Evolutionary conservation across 1,139 yeast species (phyloP).

Genomic region (Yamadazyma dushanensis): DNA sequence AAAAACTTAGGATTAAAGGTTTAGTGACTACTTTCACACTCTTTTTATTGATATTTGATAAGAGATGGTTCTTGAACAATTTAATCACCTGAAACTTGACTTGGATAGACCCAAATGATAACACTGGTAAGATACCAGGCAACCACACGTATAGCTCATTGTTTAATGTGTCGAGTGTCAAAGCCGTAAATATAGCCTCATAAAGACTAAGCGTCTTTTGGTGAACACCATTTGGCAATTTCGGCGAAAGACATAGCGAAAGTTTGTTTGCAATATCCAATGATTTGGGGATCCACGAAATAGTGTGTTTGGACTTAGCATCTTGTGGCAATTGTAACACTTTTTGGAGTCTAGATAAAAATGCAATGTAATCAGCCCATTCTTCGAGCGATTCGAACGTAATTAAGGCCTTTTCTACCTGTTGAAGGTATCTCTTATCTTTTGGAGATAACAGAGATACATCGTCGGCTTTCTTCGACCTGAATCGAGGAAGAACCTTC

Average conservation of each 20-base stretch:
- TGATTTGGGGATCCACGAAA: conserved; percentile 45
- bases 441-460: conserved; percentile 12
- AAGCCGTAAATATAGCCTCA: conserved; percentile 61
- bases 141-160: conserved; percentile 68
- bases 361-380: conserved; percentile 99
- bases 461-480: conserved; percentile 6
- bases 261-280: conserved; percentile 48
- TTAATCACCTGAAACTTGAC: conserved; percentile 76
- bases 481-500: conserved; percentile 10
- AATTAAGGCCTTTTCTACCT: conserved; percentile 70
- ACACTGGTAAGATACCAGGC: conserved; percentile 83
- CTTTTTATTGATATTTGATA: conserved; percentile 46
- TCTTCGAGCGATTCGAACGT: conserved; percentile 86
- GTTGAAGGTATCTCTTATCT: conserved; percentile 57
- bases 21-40: conserved; percentile 56
- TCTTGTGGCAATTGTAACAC: conserved; percentile 48
- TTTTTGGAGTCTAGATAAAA: conserved; percentile 74
- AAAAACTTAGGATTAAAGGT: conserved; percentile 69
- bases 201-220: conserved; percentile 82
- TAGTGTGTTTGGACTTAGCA: conserved; percentile 36
- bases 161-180: conserved; percentile 54
- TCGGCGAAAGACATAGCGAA: conserved; percentile 70
- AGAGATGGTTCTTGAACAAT: conserved; percentile 55
- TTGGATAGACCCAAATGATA: conserved; percentile 84
- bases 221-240: conserved; percentile 93